Evolutionary conservation across 1,284 basidiomycete genomes (phyloP), one percentile per base, ranked within the genome.

Genomic region (Hortiboletus rubellus): DNA sequence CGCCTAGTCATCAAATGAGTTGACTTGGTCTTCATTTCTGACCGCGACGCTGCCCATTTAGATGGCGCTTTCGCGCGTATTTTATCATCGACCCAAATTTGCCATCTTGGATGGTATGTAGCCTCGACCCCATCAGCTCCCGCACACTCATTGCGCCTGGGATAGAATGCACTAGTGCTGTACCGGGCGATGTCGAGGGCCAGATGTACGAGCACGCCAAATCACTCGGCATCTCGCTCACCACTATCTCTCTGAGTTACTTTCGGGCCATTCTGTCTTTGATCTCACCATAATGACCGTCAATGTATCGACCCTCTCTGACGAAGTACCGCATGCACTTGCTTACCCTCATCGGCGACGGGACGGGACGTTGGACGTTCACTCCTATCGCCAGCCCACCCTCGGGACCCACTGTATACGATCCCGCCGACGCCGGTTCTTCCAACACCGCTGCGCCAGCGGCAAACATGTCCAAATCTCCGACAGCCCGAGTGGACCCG

Each of bases 191-290:
- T 68, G 94, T 98, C 22, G 96, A 98, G 71, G 95, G 95, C 0
- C 79, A 89, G 59, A 96, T 99, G 93, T 98, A 98, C 76, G 91
- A 96, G 69, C 87, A 93, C 63, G 91, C 92, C 38, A 98, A 98
- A 74, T 82, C 86, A n/a, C 76, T 94, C 14, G 94, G 91, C 3
- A 96, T 98, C 67, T 97, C 96, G 0, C 81, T 99, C 46, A 91
- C 98, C 62, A 96, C 94, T 7, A 93, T 96, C 50, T 95, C 94
- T 1, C 77, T 92, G 44, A 84, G 87, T 84, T 87, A 62, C 3
- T 79, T 69, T 11, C 7, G 2, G 27, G 27, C 4, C 27, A 27
- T 38, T n/a, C 8, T 33, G 1, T 37, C 5, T 7, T 15, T 8
- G 40, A 6, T 38, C 27, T 38, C 22, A 2, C 36, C 30, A 2